Percentiles rank a stretch among this genome's conserved stretches.
These are phyloP conservation scores for barrel medic (Medicago truncatula) DNA, from an alignment of 306 rosid genomes.

Conservation along the genomic window MtrunA17r5.0-ANR NC_053044.1:24942001-24942500, in stretches of 20 bases:
- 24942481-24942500: no score
- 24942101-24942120: background rate
- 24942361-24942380: no score
- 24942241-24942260: background rate
- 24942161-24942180: background rate
- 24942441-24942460: no score
- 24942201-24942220: background rate
- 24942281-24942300: background rate
- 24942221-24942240: background rate
- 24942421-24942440: no score
- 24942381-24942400: no score
- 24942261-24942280: background rate
- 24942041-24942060: background rate
- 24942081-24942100: conserved; percentile 2
- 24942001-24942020: conserved; percentile 13
- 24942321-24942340: background rate
- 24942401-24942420: no score
- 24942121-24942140: background rate
- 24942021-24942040: background rate
- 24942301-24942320: background rate
- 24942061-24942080: conserved; percentile 15
- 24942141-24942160: background rate
- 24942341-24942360: no score
- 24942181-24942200: background rate
- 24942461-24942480: no score